Conservation (phyloP, 192 early-diverging fungal species). For the Podila clonocystis region DNA sequence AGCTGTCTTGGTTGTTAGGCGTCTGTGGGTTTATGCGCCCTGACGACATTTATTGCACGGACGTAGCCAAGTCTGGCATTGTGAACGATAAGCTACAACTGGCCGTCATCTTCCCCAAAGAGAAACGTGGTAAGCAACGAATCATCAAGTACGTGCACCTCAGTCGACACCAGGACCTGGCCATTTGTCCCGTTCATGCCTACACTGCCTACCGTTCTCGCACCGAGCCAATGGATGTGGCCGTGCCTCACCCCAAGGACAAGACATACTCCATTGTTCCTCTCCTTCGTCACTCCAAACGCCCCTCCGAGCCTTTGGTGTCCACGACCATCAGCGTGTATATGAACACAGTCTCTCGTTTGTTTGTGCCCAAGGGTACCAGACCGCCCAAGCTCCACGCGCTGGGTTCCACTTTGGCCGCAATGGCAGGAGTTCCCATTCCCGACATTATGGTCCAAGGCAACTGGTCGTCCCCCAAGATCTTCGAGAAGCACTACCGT, state of each 20-base stretch:
- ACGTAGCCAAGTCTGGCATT: neutral
- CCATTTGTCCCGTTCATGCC: constrained; percentile 12
- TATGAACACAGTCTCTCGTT: neutral
- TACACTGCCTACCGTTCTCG: constrained; percentile 1
- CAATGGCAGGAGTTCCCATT: neutral
- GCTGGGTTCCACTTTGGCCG: constrained; percentile 1
- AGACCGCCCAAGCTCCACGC: constrained; percentile 8
- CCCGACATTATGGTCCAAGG: constrained; percentile 25
- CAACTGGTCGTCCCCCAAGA: constrained; percentile 16
- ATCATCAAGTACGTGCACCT: constrained; percentile 7
- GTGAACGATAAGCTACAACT: constrained; percentile 1
- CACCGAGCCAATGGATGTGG: neutral
- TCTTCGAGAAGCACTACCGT: constrained; percentile 23
- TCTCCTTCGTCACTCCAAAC: constrained; percentile 2
- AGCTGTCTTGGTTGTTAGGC: neutral
- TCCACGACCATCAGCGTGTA: neutral
- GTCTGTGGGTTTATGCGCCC: constrained; percentile 20
- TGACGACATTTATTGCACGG: constrained; percentile 9
- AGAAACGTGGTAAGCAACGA: constrained; percentile 4
- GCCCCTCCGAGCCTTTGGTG: neutral
- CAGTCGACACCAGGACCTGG: neutral
- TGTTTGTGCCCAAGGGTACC: neutral
- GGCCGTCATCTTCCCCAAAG: constrained; percentile 20
- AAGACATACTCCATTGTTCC: neutral
- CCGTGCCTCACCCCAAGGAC: constrained; percentile 10